Conservation (phyloP, 371 early-diverging fungal genomes). For the Encephalitozoon intestinalis region DNA sequence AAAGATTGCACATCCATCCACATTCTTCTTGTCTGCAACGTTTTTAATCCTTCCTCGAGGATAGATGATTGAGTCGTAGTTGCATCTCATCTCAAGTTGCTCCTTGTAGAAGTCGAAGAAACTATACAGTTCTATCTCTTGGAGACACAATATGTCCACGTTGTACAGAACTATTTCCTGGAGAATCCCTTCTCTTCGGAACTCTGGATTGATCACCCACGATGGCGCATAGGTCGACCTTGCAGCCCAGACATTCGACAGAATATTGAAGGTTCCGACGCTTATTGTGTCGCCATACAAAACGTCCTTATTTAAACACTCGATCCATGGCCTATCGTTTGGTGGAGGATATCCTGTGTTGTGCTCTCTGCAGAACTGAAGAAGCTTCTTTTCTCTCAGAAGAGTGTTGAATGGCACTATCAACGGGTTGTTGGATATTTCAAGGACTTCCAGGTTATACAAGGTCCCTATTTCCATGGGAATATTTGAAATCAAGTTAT, state of each 20-base stretch:
- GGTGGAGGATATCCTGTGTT: conserved; percentile 70
- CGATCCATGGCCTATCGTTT: conserved; percentile 79
- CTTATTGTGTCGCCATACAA: conserved; percentile 65
- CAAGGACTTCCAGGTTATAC: conserved; percentile 77
- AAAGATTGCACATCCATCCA: conserved; percentile 95
- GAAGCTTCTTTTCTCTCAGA: conserved; percentile 71
- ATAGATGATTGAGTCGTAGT: conserved; percentile 80
- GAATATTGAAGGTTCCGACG: conserved; percentile 82
- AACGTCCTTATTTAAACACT: conserved; percentile 63
- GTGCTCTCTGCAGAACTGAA: conserved; percentile 79
- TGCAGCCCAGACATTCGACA: conserved; percentile 79
- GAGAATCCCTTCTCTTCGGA: conserved; percentile 77
- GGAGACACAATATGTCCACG: conserved; percentile 85
- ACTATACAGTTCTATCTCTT: conserved; percentile 64
- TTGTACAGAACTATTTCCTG: conserved; percentile 74
- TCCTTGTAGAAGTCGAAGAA: conserved; percentile 72
- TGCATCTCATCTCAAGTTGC: conserved; percentile 48
- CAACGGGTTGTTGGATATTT: conserved; percentile 89
- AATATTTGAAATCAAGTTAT: conserved; percentile 75
- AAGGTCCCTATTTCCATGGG: conserved; percentile 83
- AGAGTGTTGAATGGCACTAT: conserved; percentile 70
- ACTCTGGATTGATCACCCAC: conserved; percentile 85
- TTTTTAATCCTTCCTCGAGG: conserved; percentile 81
- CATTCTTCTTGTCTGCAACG: conserved; percentile 73
- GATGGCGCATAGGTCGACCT: conserved; percentile 86